phyloP scores from a whole-genome alignment of 31 red algal species.

The Endocladia muricata region DNA sequence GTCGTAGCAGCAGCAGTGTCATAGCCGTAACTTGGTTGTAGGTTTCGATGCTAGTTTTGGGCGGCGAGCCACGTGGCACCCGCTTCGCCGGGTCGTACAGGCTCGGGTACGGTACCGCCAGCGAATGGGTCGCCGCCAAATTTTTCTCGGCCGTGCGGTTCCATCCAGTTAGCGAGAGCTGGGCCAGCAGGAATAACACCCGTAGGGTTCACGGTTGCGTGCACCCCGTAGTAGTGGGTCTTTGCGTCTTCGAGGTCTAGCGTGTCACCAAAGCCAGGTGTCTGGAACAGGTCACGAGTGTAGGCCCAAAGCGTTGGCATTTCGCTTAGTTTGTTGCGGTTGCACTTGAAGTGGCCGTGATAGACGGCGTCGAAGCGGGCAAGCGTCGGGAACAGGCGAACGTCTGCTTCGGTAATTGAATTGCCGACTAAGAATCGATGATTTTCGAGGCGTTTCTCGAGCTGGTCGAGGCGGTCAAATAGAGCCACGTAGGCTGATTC shows the following conservation, averaged over 20 bases:
- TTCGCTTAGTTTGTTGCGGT: conserved; percentile 19
- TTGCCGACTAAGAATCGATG: conserved; percentile 18
- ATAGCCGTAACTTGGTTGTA: no score
- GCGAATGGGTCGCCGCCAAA: background rate
- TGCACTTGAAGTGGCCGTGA: conserved; percentile 44
- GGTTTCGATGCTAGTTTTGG: no score
- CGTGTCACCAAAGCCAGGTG: conserved; percentile 19
- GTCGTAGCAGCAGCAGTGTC: no score
- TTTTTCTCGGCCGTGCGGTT: background rate
- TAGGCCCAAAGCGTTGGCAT: conserved; percentile 29
- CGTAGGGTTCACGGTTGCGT: conserved; percentile 43
- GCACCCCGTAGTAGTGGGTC: conserved; percentile 42
- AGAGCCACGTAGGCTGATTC: conserved; percentile 29
- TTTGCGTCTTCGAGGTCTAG: conserved; percentile 54
- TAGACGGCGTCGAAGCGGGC: conserved; percentile 55
- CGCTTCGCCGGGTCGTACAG: no score
- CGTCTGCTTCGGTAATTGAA: conserved; percentile 21
- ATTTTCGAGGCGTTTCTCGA: conserved; percentile 29
- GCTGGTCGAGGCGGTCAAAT: conserved; percentile 39
- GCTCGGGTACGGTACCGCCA: no score
- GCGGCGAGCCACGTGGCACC: no score
- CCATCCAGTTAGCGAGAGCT: conserved; percentile 9
- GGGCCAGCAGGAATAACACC: conserved; percentile 48
- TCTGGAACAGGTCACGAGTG: conserved; percentile 39
- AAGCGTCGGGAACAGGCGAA: conserved; percentile 50